These are phyloP conservation scores for Puccinia coronata DNA, from an alignment of 1,284 basidiomycete species.

Conservation along the genomic window DNA sequence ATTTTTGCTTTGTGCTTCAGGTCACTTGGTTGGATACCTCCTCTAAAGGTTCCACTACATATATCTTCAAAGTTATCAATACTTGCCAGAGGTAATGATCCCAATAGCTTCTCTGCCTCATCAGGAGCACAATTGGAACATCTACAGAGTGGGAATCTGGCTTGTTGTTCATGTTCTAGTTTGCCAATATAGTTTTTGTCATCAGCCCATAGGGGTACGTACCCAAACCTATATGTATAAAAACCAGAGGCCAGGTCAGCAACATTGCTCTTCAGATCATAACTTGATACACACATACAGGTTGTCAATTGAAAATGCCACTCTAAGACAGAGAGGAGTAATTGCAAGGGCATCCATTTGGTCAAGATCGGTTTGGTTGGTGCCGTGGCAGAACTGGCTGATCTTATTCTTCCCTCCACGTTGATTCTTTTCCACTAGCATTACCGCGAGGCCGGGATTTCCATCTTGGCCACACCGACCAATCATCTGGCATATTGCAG, in stretches of 20 bases:
- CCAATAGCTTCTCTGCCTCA: neutral
- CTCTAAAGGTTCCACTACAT: neutral
- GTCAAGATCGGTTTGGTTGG: neutral
- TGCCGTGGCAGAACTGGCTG: neutral
- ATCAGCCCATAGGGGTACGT: neutral
- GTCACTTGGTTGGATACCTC: neutral
- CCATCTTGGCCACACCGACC: constrained; percentile 3
- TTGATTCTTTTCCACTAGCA: neutral
- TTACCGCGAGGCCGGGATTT: neutral
- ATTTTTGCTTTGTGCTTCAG: neutral
- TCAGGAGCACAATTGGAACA: constrained; percentile 1
- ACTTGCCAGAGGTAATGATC: neutral
- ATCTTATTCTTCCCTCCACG: neutral
- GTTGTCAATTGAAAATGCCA: neutral
- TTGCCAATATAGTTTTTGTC: neutral
- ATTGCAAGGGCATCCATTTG: neutral
- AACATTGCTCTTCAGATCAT: neutral
- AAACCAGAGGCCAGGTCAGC: neutral
- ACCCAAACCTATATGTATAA: neutral
- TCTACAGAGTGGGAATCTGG: neutral
- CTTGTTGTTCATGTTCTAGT: neutral
- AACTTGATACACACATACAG: neutral
- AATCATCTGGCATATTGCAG: constrained; percentile 10
- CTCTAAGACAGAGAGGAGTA: neutral
- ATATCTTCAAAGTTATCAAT: neutral